phyloP scores from a whole-genome alignment of 306 rosid genomes.

The Luffa aegyptiaca region DNA sequence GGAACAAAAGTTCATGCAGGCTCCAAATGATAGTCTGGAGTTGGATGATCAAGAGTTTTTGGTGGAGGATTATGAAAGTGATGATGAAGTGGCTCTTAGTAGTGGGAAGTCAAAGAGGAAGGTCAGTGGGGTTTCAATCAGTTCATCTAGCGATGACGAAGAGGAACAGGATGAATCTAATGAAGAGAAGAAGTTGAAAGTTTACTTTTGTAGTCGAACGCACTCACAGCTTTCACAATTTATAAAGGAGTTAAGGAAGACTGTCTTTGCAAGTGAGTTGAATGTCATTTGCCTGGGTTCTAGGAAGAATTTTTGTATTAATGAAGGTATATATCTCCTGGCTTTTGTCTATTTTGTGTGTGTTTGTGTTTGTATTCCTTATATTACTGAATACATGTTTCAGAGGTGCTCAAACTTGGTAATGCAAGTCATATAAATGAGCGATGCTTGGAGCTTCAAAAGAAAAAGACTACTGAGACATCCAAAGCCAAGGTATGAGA shows the following conservation, averaged over 20 bases:
- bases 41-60: slow-evolving; percentile 60
- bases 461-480: slow-evolving; percentile 51
- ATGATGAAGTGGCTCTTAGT: slow-evolving; percentile 36
- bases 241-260: slow-evolving; percentile 66
- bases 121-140: slow-evolving; percentile 21
- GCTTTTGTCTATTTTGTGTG: not conserved
- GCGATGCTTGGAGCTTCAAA: slow-evolving; percentile 81
- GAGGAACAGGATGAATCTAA: slow-evolving; percentile 34
- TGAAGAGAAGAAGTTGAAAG: slow-evolving; percentile 44
- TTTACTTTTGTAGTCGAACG: slow-evolving; percentile 82
- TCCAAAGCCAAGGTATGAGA: slow-evolving; percentile 55
- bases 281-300: slow-evolving; percentile 70
- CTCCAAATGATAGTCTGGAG: slow-evolving; percentile 27
- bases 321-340: slow-evolving; percentile 44
- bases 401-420: slow-evolving; percentile 67
- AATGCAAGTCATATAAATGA: slow-evolving; percentile 59
- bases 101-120: slow-evolving; percentile 49
- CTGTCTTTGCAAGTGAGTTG: slow-evolving; percentile 54
- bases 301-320: slow-evolving; percentile 78
- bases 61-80: slow-evolving; percentile 74
- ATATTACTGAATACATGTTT: slow-evolving; percentile 16
- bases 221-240: slow-evolving; percentile 97
- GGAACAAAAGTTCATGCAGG: slow-evolving; percentile 18
- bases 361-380: slow-evolving; percentile 6
- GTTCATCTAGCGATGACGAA: slow-evolving; percentile 66